Conservation (phyloP, 2,329 filamentous ascomycete species). For the Chrysosporium queenslandicum region DNA sequence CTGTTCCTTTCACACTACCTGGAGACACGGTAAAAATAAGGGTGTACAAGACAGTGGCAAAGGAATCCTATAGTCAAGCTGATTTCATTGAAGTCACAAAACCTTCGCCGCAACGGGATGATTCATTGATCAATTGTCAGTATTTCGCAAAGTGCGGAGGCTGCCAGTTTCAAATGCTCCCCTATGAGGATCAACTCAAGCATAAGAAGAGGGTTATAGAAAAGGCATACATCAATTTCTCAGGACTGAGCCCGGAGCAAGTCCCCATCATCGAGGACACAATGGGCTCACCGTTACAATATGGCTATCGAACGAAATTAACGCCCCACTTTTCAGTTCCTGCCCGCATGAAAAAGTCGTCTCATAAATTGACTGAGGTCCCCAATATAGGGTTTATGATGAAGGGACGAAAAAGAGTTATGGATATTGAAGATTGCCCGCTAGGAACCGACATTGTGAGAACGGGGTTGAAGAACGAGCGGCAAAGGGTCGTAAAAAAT, state of each 20-base stretch:
- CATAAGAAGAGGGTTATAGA: slow-evolving; percentile 81
- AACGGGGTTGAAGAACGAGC: slow-evolving; percentile 65
- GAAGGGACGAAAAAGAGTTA: slow-evolving; percentile 66
- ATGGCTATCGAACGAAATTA: slow-evolving; percentile 90
- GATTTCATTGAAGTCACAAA: slow-evolving; percentile 71
- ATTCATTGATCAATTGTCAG: slow-evolving; percentile 63
- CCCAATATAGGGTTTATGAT: slow-evolving; percentile 84
- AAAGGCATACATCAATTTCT: slow-evolving; percentile 87
- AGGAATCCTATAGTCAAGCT: slow-evolving; percentile 61
- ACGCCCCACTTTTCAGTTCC: slow-evolving; percentile 91
- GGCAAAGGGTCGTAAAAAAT: slow-evolving; percentile 62
- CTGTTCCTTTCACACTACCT: slow-evolving; percentile 78
- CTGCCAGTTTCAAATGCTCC: slow-evolving; percentile 96
- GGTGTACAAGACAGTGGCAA: slow-evolving; percentile 59
- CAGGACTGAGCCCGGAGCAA: slow-evolving; percentile 62
- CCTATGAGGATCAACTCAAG: slow-evolving; percentile 72
- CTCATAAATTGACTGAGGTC: slow-evolving; percentile 37
- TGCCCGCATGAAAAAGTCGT: slow-evolving; percentile 44
- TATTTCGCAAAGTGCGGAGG: slow-evolving; percentile 85
- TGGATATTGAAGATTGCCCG: slow-evolving; percentile 96
- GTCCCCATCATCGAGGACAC: slow-evolving; percentile 72
- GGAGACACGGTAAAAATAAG: slow-evolving; percentile 73
- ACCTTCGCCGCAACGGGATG: slow-evolving; percentile 66
- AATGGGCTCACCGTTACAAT: slow-evolving; percentile 80
- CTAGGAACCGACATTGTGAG: slow-evolving; percentile 83